Base-by-base conservation (phyloP, 1,284 basidiomycete genomes). In the Amylostereum chailletii region DNA sequence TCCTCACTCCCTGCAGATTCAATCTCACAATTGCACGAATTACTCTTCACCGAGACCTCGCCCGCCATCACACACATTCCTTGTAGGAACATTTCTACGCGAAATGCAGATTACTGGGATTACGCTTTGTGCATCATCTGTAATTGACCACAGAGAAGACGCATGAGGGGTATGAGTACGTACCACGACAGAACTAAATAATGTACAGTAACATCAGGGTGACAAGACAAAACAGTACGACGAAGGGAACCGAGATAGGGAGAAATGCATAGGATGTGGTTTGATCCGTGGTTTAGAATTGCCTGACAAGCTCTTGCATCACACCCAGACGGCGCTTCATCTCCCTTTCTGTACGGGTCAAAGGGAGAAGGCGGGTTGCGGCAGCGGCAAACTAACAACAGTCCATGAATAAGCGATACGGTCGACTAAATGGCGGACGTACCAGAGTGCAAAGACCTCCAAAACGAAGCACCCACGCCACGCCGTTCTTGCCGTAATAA, bases 381-480 rank as follows among this genome's bases (percentile, higher is more conserved):
- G 79, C 55, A 1, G 91, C 90, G 30, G 89, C 86, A 34, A 75
- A 58, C 74, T 77, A 50, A 11, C 36, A 37, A 33, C 11, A 53
- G 41, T 29, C 48, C 43, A 42, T 42, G 31, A 39, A 4, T 46
- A 51, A 5, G 32, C 36, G 36, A 34, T 5, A 27, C 38, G 4
- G 39, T 5, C 5, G n/a, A 8, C 36, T 37, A 7, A 33, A 26
- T 7, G 45, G 49, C 19, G 65, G 31, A 72, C 75, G 57, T 57
- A 80, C 74, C 53, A 94, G 67, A 0, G 92, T 84, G 63, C 85
- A 90, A 5, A 90, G 60, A 34, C 94, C 94, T 44, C 94, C 94
- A 60, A 96, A 96, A 9, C 93, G 80, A 46, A 98, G 68, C 3
- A 96, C 90, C 93, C 94, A 97, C 1, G 86, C 89, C 26, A 94